Evolutionary conservation across 2,329 filamentous ascomycete species (phyloP), one percentile per base, ranked within the genome.

Genomic region (Botrytis elliptica): DNA sequence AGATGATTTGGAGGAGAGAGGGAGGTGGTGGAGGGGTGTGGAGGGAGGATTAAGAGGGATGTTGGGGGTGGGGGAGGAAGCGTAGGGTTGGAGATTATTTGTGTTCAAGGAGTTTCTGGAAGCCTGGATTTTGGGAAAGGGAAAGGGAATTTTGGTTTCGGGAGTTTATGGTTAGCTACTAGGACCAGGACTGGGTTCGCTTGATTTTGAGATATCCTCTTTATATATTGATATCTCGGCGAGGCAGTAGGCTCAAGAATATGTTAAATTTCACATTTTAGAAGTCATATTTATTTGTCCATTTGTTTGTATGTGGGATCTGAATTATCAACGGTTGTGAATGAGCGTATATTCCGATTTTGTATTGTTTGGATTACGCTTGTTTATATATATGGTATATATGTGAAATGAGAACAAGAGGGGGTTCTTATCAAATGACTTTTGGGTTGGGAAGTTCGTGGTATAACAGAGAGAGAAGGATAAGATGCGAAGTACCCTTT

Each of bases 1-100:
- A 25, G 92, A 94, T 78, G 92, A 95, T 78, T 81, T 94, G 46
- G 93, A 95, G 81, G 91, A 93, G 82, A 87, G 90, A 77, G 93
- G 91, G 9, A 85, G 92, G 77, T 95, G 93, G 93, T 90, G 90
- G 83, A 88, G 89, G 77, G 90, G 90, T 29, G 89, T 89, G n/a
- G 92, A 94, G 79, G 83, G 84, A 14, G 87, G 83, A 22, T 81
- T 94, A 81, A 89, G 84, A 79, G 85, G 88, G 74, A 89, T 92
- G 83, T 80, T 94, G 77, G 89, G 90, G 76, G 84, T 90, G 25
- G 82, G 87, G 77, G 81, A 87, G 77, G 81, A 80, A 60, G 9
- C 18, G 6, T 55, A 68, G 46, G 5, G 1, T 25, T 6, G n/a
- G n/a, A 18, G 1, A 9, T 29, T 18, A 14, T 3, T 29, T 57